phyloP scores from a whole-genome alignment of 164 flowering plant genomes.

The Berberis thunbergii region DNA sequence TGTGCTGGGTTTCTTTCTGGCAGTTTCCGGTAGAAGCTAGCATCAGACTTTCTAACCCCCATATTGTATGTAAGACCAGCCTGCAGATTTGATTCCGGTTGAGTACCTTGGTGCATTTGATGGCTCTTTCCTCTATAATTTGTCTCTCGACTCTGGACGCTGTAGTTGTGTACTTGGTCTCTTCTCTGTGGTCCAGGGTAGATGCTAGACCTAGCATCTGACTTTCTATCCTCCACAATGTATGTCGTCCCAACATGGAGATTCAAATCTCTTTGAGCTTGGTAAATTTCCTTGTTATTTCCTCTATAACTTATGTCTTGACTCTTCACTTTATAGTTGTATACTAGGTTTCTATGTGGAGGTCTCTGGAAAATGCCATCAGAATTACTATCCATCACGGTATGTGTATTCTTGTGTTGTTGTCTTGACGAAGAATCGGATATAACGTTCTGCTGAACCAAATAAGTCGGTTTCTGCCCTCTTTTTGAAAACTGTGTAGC shows the following conservation, averaged over 20 bases:
- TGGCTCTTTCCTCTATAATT: too few species aligned
- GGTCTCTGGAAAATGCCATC: background rate
- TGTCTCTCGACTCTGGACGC: background rate
- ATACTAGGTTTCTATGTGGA: background rate
- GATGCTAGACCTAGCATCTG: background rate
- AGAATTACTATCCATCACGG: slow-evolving; percentile 8
- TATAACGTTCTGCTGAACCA: background rate
- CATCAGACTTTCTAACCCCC: too few species aligned
- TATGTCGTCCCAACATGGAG: background rate
- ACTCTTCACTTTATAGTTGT: background rate
- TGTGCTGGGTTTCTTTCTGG: too few species aligned
- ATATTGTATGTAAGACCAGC: too few species aligned
- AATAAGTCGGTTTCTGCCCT: slow-evolving; percentile 13
- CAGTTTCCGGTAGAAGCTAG: too few species aligned
- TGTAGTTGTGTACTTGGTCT: background rate
- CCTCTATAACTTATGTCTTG: background rate
- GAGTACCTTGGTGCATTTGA: too few species aligned
- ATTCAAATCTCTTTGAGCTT: background rate
- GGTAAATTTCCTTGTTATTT: background rate
- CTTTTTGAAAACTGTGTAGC: slow-evolving; percentile 67
- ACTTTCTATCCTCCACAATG: background rate
- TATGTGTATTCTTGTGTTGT: slow-evolving; percentile 5
- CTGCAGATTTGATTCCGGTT: too few species aligned
- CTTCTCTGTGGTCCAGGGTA: background rate
- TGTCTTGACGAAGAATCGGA: slow-evolving; percentile 13